Evolutionary conservation across 352 stramenopile genomes (phyloP), one percentile per base, ranked within the genome.

Genomic region (Phytopythium oedochilum): DNA sequence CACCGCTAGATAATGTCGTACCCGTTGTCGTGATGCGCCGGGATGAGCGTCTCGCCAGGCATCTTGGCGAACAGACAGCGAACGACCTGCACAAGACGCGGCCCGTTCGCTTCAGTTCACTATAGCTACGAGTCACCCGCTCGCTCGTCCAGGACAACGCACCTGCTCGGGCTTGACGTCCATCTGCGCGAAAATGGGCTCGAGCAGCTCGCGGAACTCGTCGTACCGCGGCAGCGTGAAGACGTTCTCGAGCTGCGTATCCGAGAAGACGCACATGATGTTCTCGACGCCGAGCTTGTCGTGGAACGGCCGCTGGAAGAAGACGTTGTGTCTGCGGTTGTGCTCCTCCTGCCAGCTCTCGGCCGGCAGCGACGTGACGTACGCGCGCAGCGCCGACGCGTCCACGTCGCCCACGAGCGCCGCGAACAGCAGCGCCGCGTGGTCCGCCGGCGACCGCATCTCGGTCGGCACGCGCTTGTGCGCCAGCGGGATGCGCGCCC

Each of bases 201-300:
- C 66, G 23, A 88, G 60, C 17, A 64, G 59, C 23, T 35, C 43
- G 6, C 40, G 46, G 63, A 76, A 88, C 2, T 62, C 53, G 46
- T 82, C 75, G 60, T 89, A 97, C 65, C 86, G 97, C 15, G 96
- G 96, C 42, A 98, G 70, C 34, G 89, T 78, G 67, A 95, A 98
- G 23, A 97, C 86, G 34, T 78, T 78, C 57, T 94, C 79, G 20
- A 98, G 67, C 70, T 98, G 97, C 65, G 98, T 96, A 75, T 99
- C 96, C 57, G 85, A 98, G 75, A 98, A 99, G 15, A 98, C 69
- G 35, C 98, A 87, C 39, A 98, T 88, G 60, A 98, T 96, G 70
- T 98, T 98, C 59, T 89, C 79, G 48, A 99, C 97, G 45, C 96
- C 96, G 72, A 96, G 97, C 51, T 75, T 78, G 79, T 99, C 96